A percentile compares a stretch with the other conserved stretches of the same genome.
These are phyloP conservation scores for Linum tenue DNA, from an alignment of 345 rosid genomes.

Conservation along the genomic window DNA sequence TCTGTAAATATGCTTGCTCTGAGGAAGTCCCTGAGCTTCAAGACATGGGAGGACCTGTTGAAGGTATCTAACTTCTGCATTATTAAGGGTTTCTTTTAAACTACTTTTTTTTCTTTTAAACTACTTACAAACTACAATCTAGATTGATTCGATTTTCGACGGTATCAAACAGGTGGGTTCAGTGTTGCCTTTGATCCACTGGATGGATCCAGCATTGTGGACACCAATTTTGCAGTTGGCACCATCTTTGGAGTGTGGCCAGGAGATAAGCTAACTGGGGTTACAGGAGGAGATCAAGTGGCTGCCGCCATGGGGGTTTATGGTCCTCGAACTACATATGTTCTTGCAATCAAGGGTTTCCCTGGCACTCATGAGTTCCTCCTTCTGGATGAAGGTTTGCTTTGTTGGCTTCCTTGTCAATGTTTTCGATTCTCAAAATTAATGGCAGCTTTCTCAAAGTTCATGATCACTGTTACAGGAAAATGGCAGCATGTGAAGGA, in stretches of 20 bases:
- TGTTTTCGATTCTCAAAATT: background rate
- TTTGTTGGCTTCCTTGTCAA: background rate
- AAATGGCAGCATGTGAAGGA: slow-evolving; percentile 97
- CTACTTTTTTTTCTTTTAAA: too few species aligned
- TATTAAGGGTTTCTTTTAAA: background rate
- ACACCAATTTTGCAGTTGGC: slow-evolving; percentile 10
- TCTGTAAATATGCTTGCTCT: slow-evolving; percentile 93
- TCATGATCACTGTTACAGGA: slow-evolving; percentile 35
- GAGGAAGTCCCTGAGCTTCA: slow-evolving; percentile 95
- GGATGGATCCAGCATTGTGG: slow-evolving; percentile 66
- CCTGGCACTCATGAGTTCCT: slow-evolving; percentile 98
- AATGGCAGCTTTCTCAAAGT: background rate
- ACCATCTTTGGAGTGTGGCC: slow-evolving; percentile 99
- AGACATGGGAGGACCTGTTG: slow-evolving; percentile 93
- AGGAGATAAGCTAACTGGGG: slow-evolving; percentile 81
- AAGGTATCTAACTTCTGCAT: slow-evolving; percentile 41
- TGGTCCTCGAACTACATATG: slow-evolving; percentile 89
- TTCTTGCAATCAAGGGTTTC: slow-evolving; percentile 66
- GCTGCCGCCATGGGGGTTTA: slow-evolving; percentile 95
- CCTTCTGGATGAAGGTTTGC: slow-evolving; percentile 92
- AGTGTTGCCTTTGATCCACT: slow-evolving; percentile 92
- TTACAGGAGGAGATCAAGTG: slow-evolving; percentile 75
- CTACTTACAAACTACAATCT: background rate
- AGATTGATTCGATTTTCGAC: slow-evolving; percentile 5
- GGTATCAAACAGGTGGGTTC: slow-evolving; percentile 53